phyloP scores from a whole-genome alignment of 2,329 filamentous ascomycete species.

The Aspergillus sclerotialis region DNA sequence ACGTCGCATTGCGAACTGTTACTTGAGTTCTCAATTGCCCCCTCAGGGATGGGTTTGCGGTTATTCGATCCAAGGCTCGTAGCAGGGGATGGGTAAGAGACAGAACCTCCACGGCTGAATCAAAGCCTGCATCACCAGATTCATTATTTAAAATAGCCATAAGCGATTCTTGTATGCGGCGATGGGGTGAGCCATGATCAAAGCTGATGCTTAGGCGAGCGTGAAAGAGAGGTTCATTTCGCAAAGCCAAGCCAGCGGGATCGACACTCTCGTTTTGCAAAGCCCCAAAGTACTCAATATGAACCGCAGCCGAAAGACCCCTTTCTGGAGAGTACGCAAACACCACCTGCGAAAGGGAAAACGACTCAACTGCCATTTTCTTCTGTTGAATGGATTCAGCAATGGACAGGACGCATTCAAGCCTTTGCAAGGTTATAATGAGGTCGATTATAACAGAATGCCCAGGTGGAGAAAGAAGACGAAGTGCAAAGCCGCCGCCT shows the following conservation, averaged over 20 bases:
- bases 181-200: constrained; percentile 30
- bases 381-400: constrained; percentile 27
- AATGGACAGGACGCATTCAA: constrained; percentile 31
- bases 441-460: constrained; percentile 27
- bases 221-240: constrained; percentile 18
- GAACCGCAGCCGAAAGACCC: constrained; percentile 23
- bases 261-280: constrained; percentile 13
- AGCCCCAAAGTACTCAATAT: constrained; percentile 20
- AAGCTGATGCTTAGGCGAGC: constrained; percentile 27
- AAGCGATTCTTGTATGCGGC: constrained; percentile 34
- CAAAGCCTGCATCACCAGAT: constrained; percentile 21
- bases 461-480: constrained; percentile 29
- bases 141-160: constrained; percentile 28
- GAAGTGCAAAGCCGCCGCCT: constrained; percentile 31
- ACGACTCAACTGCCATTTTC: constrained; percentile 22
- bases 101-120: constrained; percentile 24
- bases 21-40: constrained; percentile 23
- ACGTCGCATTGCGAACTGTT: constrained; percentile 28
- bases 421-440: constrained; percentile 30
- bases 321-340: constrained; percentile 28
- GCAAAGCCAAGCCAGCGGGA: constrained; percentile 13
- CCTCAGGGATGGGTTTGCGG: constrained; percentile 15
- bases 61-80: constrained; percentile 28
- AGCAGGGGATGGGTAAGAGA: constrained; percentile 32
- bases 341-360: constrained; percentile 28